These are phyloP conservation scores for Pseudomonodictys pantanalensis DNA, from an alignment of 495 filamentous ascomycete species.

Conservation along the genomic window DNA sequence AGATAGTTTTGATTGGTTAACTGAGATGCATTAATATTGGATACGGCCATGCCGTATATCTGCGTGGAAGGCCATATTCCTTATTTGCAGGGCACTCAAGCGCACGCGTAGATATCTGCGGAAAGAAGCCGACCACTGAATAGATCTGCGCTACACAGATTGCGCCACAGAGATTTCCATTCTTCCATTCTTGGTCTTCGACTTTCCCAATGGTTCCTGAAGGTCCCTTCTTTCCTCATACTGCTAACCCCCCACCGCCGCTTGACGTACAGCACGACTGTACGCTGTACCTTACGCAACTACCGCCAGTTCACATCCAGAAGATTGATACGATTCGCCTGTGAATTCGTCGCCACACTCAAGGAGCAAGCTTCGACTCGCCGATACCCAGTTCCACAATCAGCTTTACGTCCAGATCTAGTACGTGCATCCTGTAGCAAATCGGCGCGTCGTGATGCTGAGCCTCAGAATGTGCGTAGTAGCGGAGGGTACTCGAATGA, in stretches of 20 bases:
- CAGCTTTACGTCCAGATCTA: no score
- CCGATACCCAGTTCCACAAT: no score
- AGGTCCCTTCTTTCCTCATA: constrained; percentile 1
- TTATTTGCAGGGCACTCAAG: background rate
- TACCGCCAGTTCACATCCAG: background rate
- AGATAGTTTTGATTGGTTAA: background rate
- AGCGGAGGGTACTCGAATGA: no score
- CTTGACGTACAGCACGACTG: background rate
- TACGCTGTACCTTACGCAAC: background rate
- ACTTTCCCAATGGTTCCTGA: background rate
- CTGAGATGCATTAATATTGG: background rate
- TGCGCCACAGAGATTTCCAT: background rate
- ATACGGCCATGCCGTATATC: background rate
- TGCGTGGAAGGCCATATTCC: constrained; percentile 1
- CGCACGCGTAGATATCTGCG: background rate
- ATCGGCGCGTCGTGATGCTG: no score
- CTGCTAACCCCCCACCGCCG: background rate
- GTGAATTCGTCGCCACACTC: background rate
- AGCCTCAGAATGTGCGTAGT: no score
- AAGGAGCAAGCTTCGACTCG: background rate
- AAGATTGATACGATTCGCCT: background rate
- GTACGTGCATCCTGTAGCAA: no score
- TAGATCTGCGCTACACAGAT: background rate
- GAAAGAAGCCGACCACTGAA: background rate
- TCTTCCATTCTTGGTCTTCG: background rate